Evolutionary conservation across 2,329 filamentous ascomycete genomes (phyloP).

Genomic region (Dothideomycetes sp.): DNA sequence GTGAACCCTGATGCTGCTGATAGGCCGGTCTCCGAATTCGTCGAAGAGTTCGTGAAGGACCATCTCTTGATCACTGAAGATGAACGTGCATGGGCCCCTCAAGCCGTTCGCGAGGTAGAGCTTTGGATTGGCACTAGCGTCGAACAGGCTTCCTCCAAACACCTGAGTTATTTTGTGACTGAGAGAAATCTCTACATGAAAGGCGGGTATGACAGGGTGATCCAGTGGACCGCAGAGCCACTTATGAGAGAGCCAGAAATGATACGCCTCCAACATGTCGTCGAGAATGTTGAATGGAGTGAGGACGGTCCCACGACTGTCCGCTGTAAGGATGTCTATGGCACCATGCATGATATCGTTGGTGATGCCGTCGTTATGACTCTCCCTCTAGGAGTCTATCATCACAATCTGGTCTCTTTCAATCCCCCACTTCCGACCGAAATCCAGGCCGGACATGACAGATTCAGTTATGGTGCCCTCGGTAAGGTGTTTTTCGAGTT

Average conservation of each 20-base stretch:
- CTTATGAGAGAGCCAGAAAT: conserved; percentile 23
- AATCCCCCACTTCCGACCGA: conserved; percentile 25
- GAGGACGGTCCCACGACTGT: conserved; percentile 19
- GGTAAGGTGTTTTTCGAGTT: conserved; percentile 36
- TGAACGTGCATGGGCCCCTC: conserved; percentile 33
- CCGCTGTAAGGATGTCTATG: conserved; percentile 15
- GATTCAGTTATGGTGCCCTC: conserved; percentile 30
- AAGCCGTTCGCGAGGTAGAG: conserved; percentile 32
- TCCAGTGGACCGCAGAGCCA: conserved; percentile 29
- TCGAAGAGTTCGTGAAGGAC: conserved; percentile 28
- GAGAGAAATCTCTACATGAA: conserved; percentile 36
- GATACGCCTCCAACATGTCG: conserved; percentile 27
- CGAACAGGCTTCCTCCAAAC: conserved; percentile 30
- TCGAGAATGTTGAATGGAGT: conserved; percentile 29
- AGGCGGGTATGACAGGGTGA: conserved; percentile 33
- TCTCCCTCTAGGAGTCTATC: conserved; percentile 28
- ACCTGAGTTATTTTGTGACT: conserved; percentile 32
- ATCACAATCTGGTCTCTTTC: conserved; percentile 29
- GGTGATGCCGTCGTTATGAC: conserved; percentile 31
- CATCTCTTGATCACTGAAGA: conserved; percentile 31
- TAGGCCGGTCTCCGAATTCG: conserved; percentile 28
- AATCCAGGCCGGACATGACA: conserved; percentile 25
- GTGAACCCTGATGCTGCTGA: conserved; percentile 30
- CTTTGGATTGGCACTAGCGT: conserved; percentile 32
- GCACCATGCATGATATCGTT: conserved; percentile 16